These are phyloP conservation scores for Inga leiocalycina DNA, from an alignment of 306 rosid species.

Conservation along the genomic window DNA sequence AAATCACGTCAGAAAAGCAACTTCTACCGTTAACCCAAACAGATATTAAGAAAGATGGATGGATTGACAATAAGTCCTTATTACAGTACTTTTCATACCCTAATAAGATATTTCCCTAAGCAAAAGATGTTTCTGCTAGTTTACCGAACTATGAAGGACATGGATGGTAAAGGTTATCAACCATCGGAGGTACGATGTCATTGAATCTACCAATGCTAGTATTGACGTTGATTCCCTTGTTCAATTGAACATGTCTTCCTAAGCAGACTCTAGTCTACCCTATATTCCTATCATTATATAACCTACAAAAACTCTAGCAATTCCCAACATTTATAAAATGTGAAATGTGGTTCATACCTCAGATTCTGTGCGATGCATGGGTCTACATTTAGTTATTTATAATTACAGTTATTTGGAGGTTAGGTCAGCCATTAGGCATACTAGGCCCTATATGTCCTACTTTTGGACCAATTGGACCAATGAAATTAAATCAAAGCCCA, in stretches of 20 bases:
- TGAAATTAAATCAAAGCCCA: not conserved
- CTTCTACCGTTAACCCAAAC: too few species aligned
- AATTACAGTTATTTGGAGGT: not conserved
- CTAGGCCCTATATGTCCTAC: not conserved
- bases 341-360: not conserved
- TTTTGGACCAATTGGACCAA: not conserved
- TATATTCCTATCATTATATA: too few species aligned
- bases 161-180: constrained; percentile 80
- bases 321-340: not conserved
- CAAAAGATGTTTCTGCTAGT: constrained; percentile 83
- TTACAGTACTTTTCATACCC: constrained; percentile 77
- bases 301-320: too few species aligned
- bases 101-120: constrained; percentile 80
- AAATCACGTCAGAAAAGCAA: too few species aligned
- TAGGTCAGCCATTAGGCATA: not conserved
- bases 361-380: not conserved
- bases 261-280: not conserved
- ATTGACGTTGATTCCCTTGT: constrained; percentile 23
- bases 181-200: constrained; percentile 70
- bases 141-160: constrained; percentile 79
- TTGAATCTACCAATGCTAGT: not conserved
- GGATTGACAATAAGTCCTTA: constrained; percentile 80
- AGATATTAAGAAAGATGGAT: constrained; percentile 38
- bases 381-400: not conserved
- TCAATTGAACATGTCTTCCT: constrained; percentile 17